Evolutionary conservation across 2,329 filamentous ascomycete species (phyloP).

Genomic region (Stagonosporopsis cucurbitacearum): DNA sequence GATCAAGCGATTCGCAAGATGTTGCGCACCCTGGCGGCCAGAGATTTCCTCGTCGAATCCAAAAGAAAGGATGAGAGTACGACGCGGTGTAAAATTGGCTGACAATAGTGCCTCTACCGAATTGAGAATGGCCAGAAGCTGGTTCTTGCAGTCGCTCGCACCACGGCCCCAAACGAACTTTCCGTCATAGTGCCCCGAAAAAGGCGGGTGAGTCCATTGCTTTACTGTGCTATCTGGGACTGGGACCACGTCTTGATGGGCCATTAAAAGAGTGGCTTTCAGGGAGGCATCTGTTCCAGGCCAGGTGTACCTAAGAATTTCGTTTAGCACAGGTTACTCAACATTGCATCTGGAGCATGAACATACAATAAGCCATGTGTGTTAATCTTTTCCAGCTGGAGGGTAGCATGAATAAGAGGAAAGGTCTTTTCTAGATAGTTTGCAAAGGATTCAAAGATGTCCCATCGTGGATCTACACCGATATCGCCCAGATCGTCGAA

Average conservation of each 20-base stretch:
- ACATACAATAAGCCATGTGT: slow-evolving; percentile 62
- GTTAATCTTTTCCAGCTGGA: slow-evolving; percentile 63
- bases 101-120: slow-evolving; percentile 63
- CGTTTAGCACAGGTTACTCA: background rate
- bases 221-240: slow-evolving; percentile 57
- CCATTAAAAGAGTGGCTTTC: slow-evolving; percentile 66
- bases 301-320: slow-evolving; percentile 54
- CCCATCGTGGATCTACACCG: slow-evolving; percentile 65
- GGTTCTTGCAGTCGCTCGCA: slow-evolving; percentile 66
- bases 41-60: slow-evolving; percentile 70
- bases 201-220: slow-evolving; percentile 67
- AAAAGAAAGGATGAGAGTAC: slow-evolving; percentile 65
- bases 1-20: slow-evolving; percentile 56
- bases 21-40: slow-evolving; percentile 58
- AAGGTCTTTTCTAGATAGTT: slow-evolving; percentile 41
- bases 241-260: slow-evolving; percentile 70
- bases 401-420: slow-evolving; percentile 49
- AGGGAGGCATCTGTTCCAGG: slow-evolving; percentile 57
- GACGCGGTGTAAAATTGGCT: slow-evolving; percentile 59
- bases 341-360: background rate
- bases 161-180: slow-evolving; percentile 68
- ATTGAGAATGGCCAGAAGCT: slow-evolving; percentile 61
- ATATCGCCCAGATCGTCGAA: slow-evolving; percentile 63
- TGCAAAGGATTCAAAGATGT: slow-evolving; percentile 63
- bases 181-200: slow-evolving; percentile 63